Conservation (phyloP, 2,329 filamentous ascomycete genomes). For the Hymenoscyphus linearis region DNA sequence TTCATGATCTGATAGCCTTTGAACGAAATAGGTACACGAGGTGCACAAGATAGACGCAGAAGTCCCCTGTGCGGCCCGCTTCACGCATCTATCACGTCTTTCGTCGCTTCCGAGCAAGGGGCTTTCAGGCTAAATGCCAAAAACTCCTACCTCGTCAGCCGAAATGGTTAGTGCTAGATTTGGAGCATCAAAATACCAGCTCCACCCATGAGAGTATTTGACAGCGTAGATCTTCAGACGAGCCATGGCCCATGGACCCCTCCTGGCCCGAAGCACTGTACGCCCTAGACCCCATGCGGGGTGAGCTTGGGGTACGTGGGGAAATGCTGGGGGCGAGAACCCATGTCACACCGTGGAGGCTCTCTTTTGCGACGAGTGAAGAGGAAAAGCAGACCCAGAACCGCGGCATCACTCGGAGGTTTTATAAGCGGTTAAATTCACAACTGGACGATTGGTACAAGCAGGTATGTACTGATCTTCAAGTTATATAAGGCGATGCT, state of each 20-base stretch:
- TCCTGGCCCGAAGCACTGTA: background rate
- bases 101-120: background rate
- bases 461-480: background rate
- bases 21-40: slow-evolving; percentile 8
- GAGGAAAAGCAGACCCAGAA: slow-evolving; percentile 8
- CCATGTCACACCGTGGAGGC: slow-evolving; percentile 9
- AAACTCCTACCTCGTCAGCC: slow-evolving; percentile 8
- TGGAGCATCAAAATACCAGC: background rate
- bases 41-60: slow-evolving; percentile 1
- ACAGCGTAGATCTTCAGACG: background rate
- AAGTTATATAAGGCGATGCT: slow-evolving; percentile 10
- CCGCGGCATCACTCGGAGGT: slow-evolving; percentile 8
- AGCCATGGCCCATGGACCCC: background rate
- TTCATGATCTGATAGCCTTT: background rate
- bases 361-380: slow-evolving; percentile 3
- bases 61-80: background rate
- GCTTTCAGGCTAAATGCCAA: slow-evolving; percentile 8
- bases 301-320: slow-evolving; percentile 9
- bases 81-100: background rate
- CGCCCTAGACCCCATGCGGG: background rate
- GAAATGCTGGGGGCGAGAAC: slow-evolving; percentile 8
- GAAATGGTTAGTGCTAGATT: slow-evolving; percentile 9
- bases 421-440: slow-evolving; percentile 8
- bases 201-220: slow-evolving; percentile 7
- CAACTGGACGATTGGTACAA: slow-evolving; percentile 2